Percentiles rank a stretch among this genome's conserved stretches.
phyloP scores from a whole-genome alignment of 306 rosid genomes.

The Quercus ilex region DNA sequence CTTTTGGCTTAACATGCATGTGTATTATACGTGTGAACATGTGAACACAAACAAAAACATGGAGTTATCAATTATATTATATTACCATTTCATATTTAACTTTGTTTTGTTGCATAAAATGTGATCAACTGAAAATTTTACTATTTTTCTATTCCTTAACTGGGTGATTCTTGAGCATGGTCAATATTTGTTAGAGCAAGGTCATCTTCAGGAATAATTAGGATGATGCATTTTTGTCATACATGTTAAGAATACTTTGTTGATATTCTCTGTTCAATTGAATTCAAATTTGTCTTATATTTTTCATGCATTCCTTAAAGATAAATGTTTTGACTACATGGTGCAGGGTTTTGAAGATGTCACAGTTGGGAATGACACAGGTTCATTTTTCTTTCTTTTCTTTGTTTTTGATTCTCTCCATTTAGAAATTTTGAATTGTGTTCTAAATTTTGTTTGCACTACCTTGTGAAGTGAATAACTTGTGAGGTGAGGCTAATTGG shows the following conservation, averaged over 20 bases:
- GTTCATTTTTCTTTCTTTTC: slow-evolving; percentile 36
- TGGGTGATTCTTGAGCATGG: background rate
- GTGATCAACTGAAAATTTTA: background rate
- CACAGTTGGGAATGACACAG: slow-evolving; percentile 62
- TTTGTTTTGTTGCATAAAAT: background rate
- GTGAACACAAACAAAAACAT: background rate
- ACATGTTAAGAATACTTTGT: background rate
- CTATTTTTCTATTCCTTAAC: background rate
- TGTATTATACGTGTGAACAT: background rate
- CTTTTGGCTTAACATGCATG: background rate
- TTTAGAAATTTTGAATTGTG: background rate
- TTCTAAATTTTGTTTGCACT: background rate
- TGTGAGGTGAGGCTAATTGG: background rate
- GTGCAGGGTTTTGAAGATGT: slow-evolving; percentile 65
- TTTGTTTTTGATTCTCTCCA: background rate
- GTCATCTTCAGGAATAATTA: background rate
- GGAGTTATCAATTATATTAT: background rate
- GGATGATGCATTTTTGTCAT: background rate
- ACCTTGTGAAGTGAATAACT: slow-evolving; percentile 1
- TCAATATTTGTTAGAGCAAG: background rate
- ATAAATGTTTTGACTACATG: slow-evolving; percentile 24
- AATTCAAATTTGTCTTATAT: background rate
- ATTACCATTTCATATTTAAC: background rate
- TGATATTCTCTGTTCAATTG: background rate
- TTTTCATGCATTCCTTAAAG: slow-evolving; percentile 24